These are phyloP conservation scores for Fraxinus xanthoxyloides DNA, from an alignment of 305 asterid genomes.

Conservation along the genomic window DNA sequence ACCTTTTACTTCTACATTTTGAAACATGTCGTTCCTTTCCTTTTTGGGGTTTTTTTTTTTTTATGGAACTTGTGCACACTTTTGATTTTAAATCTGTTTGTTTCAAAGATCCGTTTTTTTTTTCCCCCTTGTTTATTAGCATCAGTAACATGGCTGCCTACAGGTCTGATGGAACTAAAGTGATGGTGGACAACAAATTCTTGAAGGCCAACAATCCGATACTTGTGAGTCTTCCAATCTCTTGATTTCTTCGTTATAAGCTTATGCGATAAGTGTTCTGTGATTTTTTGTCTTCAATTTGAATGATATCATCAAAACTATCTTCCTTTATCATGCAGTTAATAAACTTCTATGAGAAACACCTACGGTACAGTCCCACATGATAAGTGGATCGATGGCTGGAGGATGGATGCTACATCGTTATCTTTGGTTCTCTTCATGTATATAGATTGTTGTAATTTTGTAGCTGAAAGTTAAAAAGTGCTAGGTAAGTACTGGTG, in stretches of 20 bases:
- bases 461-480: background rate
- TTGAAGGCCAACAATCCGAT: constrained; percentile 76
- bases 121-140: background rate
- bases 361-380: constrained; percentile 55
- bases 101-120: constrained; percentile 1
- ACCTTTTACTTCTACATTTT: background rate
- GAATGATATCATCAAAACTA: background rate
- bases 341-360: constrained; percentile 73
- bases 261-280: background rate
- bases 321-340: constrained; percentile 47
- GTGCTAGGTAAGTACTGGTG: background rate
- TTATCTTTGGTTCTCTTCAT: background rate
- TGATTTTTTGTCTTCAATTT: background rate
- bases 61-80: background rate
- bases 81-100: background rate
- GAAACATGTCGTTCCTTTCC: background rate
- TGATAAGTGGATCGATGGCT: constrained; percentile 10
- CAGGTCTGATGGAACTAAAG: constrained; percentile 85
- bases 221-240: constrained; percentile 41
- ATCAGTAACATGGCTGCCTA: constrained; percentile 2
- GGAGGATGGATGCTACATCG: background rate
- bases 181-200: constrained; percentile 74
- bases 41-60: background rate
- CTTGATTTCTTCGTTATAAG: background rate
- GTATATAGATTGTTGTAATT: background rate